Evolutionary conservation across 1,284 basidiomycete species (phyloP).

Genomic region (Kwoniella shivajii): DNA sequence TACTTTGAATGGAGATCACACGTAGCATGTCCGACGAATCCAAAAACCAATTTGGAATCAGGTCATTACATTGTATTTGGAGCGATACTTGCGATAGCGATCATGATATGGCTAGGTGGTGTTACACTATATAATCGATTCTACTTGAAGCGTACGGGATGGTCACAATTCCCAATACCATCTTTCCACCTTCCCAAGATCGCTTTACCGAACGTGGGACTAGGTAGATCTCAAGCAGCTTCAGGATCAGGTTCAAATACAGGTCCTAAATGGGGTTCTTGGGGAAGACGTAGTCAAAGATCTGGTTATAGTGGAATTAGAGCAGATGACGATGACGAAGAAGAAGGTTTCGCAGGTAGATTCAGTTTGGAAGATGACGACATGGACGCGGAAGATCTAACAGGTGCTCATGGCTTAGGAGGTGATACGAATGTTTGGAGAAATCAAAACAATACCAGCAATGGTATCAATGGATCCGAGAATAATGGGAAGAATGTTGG

Average conservation of each 20-base stretch:
- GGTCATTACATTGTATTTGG: conserved; percentile 44
- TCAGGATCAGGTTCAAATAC: background rate
- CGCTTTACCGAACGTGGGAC: conserved; percentile 1
- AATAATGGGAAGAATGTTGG: conserved; percentile 25
- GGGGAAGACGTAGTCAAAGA: conserved; percentile 34
- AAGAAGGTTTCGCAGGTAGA: conserved; percentile 59
- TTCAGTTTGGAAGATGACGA: conserved; percentile 50
- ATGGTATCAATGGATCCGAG: conserved; percentile 4
- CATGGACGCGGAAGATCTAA: conserved; percentile 35
- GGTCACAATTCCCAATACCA: conserved; percentile 46
- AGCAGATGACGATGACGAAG: conserved; percentile 56
- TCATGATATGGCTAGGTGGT: conserved; percentile 50
- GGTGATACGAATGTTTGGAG: conserved; percentile 45
- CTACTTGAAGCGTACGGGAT: conserved; percentile 45
- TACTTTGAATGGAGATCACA: conserved; percentile 54
- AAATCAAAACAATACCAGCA: conserved; percentile 9
- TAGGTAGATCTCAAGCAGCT: background rate
- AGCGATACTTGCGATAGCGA: conserved; percentile 42
- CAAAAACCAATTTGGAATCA: conserved; percentile 32
- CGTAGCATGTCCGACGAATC: conserved; percentile 50
- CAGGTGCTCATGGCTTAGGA: conserved; percentile 20
- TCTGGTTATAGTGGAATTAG: conserved; percentile 42
- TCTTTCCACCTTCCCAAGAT: conserved; percentile 22
- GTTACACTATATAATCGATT: conserved; percentile 52
- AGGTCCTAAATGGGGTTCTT: conserved; percentile 35